phyloP scores from a whole-genome alignment of 2,329 filamentous ascomycete species.

The Hymenoscyphus fructigenus region DNA sequence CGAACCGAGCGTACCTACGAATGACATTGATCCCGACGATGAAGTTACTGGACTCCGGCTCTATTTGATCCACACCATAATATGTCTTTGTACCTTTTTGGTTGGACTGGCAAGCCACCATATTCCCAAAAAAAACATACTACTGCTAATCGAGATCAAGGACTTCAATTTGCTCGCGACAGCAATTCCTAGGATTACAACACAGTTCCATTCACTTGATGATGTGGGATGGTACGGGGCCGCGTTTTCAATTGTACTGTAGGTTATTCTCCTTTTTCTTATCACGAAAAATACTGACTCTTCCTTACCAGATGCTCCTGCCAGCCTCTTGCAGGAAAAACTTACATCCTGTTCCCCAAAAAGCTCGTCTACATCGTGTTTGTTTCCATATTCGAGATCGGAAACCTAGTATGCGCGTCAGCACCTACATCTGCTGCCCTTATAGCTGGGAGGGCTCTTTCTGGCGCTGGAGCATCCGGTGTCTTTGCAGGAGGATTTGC shows the following conservation, averaged over 20 bases:
- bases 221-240: slow-evolving; percentile 6
- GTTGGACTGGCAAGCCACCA: slow-evolving; percentile 5
- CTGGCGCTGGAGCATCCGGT: slow-evolving; percentile 49
- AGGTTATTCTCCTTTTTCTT: background rate
- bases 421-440: slow-evolving; percentile 44
- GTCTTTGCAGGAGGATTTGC: slow-evolving; percentile 49
- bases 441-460: slow-evolving; percentile 47
- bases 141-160: slow-evolving; percentile 1
- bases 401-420: slow-evolving; percentile 47
- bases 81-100: slow-evolving; percentile 12
- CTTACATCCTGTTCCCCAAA: no score
- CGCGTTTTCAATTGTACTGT: background rate
- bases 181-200: slow-evolving; percentile 34
- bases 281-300: background rate
- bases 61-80: slow-evolving; percentile 5
- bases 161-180: slow-evolving; percentile 24
- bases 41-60: slow-evolving; percentile 10
- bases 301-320: background rate
- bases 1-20: background rate
- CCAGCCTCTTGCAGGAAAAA: no score
- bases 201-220: slow-evolving; percentile 2
- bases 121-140: background rate
- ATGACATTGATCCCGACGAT: slow-evolving; percentile 10
- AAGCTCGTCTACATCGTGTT: slow-evolving; percentile 35
- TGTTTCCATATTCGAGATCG: slow-evolving; percentile 48